phyloP scores from a whole-genome alignment of 2,329 filamentous ascomycete species.

The Gaeumannomyces sp. region DNA sequence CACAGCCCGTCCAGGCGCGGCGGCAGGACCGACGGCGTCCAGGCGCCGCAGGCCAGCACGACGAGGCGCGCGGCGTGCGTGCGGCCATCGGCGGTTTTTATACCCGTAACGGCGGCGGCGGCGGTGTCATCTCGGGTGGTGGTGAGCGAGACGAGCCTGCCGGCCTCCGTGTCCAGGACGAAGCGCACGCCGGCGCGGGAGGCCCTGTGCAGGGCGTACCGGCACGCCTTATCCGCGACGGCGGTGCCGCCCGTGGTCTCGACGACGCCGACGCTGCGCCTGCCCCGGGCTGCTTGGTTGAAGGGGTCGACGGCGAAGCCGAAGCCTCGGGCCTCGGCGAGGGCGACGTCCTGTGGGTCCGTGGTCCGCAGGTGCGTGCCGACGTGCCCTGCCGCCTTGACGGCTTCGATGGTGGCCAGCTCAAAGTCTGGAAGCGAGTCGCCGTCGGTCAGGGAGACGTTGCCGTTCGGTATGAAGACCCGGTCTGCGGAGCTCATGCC shows the following conservation, averaged over 20 bases:
- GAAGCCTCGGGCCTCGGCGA: constrained; percentile 23
- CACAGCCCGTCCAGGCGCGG: constrained; percentile 33
- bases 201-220: constrained; percentile 37
- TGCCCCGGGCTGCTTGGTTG: constrained; percentile 20
- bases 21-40: constrained; percentile 33
- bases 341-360: constrained; percentile 20
- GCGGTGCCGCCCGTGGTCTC: constrained; percentile 40
- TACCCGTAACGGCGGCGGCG: constrained; percentile 20
- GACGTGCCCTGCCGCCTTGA: constrained; percentile 27
- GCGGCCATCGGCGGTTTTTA: constrained; percentile 31
- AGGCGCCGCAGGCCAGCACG: constrained; percentile 36
- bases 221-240: constrained; percentile 39
- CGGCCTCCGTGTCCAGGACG: constrained; percentile 28
- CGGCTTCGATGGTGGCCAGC: constrained; percentile 27
- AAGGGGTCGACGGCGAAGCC: constrained; percentile 32
- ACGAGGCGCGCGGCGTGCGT: constrained; percentile 26
- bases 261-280: constrained; percentile 30
- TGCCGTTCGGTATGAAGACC: constrained; percentile 34
- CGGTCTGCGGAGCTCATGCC: constrained; percentile 30
- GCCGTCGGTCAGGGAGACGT: constrained; percentile 22
- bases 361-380: constrained; percentile 29
- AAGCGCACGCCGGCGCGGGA: constrained; percentile 33
- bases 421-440: constrained; percentile 27
- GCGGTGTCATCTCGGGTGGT: constrained; percentile 12
- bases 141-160: constrained; percentile 24